Percentiles rank a stretch among this genome's conserved stretches.
Conservation (phyloP, 2,329 filamentous ascomycete genomes). For the Meredithiella fracta region DNA sequence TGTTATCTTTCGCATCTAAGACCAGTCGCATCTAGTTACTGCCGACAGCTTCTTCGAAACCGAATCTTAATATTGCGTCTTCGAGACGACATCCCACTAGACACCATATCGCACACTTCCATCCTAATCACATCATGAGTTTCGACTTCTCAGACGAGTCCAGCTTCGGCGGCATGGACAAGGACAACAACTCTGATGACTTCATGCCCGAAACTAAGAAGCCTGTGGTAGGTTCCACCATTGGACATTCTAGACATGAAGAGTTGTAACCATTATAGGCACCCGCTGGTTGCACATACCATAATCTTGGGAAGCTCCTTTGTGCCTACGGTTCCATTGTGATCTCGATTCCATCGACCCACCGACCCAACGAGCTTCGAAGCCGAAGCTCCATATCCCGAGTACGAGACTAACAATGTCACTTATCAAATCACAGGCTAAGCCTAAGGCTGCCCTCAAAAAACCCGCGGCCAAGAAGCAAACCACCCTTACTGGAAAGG, state of each 20-base stretch:
- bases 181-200: conserved; percentile 26
- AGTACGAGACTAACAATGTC: background rate
- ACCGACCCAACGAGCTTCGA: too few relatives aligned
- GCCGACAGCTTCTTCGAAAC: background rate
- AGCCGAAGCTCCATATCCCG: background rate
- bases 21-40: background rate
- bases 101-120: background rate
- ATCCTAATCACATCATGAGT: conserved; percentile 28
- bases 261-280: background rate
- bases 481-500: conserved; percentile 33
- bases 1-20: background rate
- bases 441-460: conserved; percentile 15
- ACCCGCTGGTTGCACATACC: background rate
- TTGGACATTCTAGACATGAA: background rate
- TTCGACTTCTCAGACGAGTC: conserved; percentile 45
- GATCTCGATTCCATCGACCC: too few relatives aligned
- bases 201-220: conserved; percentile 21
- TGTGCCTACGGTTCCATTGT: too few relatives aligned
- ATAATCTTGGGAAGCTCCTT: background rate
- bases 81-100: background rate
- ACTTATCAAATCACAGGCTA: background rate
- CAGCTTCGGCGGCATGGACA: conserved; percentile 38
- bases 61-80: background rate
- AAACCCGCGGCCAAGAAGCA: conserved; percentile 44
- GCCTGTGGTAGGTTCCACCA: conserved; percentile 5